Evolutionary conservation across 1,139 yeast genomes (phyloP).

Genomic region (Candida smagusa): DNA sequence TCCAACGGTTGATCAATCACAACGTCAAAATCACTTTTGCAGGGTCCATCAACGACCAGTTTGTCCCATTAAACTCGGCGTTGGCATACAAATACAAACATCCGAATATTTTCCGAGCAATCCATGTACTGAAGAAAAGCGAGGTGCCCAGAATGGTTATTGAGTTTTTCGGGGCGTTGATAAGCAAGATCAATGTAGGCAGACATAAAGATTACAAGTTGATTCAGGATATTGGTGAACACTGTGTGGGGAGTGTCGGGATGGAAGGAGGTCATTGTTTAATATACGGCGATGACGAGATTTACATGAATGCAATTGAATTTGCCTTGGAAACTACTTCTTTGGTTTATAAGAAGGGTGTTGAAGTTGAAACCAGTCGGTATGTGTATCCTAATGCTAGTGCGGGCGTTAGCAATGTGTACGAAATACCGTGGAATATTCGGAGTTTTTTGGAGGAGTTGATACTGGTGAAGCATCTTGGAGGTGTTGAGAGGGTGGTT

Average conservation of each 20-base stretch:
- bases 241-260: conserved; percentile 22
- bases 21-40: conserved; percentile 51
- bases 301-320: conserved; percentile 29
- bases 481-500: conserved; percentile 23
- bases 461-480: conserved; percentile 35
- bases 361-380: conserved; percentile 4
- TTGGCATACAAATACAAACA: conserved; percentile 44
- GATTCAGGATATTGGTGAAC: conserved; percentile 29
- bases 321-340: conserved; percentile 39
- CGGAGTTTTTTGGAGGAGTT: conserved; percentile 38
- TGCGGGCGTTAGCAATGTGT: conserved; percentile 14
- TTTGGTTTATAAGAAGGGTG: conserved; percentile 12
- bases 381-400: conserved; percentile 1
- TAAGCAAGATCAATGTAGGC: conserved; percentile 39
- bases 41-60: conserved; percentile 46
- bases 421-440: conserved; percentile 38
- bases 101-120: conserved; percentile 48
- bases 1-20: conserved; percentile 29
- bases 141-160: conserved; percentile 31
- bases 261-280: conserved; percentile 30
- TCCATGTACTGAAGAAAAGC: conserved; percentile 25
- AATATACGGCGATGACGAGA: conserved; percentile 21
- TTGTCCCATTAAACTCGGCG: conserved; percentile 44
- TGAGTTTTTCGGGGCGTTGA: conserved; percentile 29
- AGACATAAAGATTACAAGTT: conserved; percentile 29